Evolutionary conservation across 2,329 filamentous ascomycete species (phyloP).

Genomic region (Lachnellula subtilissima): DNA sequence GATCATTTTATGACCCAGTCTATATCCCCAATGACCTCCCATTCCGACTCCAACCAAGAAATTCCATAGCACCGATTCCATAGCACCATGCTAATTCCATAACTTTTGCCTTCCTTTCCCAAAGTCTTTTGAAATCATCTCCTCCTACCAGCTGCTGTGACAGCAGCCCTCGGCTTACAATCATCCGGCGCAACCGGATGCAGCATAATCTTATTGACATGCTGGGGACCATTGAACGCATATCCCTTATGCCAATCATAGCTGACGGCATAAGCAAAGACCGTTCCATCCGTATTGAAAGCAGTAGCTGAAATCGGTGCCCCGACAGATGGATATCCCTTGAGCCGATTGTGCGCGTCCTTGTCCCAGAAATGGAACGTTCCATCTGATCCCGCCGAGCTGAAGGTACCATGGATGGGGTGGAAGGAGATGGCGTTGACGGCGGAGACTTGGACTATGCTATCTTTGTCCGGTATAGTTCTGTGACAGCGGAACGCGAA

Average conservation of each 20-base stretch:
- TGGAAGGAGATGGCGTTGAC: constrained; percentile 97
- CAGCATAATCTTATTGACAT: constrained; percentile 74
- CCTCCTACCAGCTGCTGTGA: not conserved
- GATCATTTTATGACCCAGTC: too few relatives aligned
- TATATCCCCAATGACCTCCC: too few relatives aligned
- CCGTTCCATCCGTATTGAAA: constrained; percentile 77
- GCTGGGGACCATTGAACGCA: constrained; percentile 67
- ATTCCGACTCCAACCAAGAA: too few relatives aligned
- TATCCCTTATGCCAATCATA: constrained; percentile 99
- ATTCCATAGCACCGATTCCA: not conserved
- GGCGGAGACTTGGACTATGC: constrained; percentile 75
- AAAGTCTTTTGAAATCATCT: not conserved
- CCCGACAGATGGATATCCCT: constrained; percentile 75
- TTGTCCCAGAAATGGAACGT: constrained; percentile 96
- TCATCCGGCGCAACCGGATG: constrained; percentile 63
- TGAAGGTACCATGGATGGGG: constrained; percentile 89
- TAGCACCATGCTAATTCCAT: not conserved
- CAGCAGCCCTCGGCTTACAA: constrained; percentile 41
- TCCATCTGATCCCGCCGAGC: constrained; percentile 85
- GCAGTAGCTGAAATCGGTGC: constrained; percentile 84
- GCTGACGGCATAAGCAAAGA: constrained; percentile 81
- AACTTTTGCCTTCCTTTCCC: not conserved
- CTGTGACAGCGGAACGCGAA: constrained; percentile 99
- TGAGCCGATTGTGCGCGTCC: constrained; percentile 78
- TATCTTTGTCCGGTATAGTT: constrained; percentile 63